phyloP scores from a whole-genome alignment of 2,329 filamentous ascomycete species.

The Epichloe scottii region DNA sequence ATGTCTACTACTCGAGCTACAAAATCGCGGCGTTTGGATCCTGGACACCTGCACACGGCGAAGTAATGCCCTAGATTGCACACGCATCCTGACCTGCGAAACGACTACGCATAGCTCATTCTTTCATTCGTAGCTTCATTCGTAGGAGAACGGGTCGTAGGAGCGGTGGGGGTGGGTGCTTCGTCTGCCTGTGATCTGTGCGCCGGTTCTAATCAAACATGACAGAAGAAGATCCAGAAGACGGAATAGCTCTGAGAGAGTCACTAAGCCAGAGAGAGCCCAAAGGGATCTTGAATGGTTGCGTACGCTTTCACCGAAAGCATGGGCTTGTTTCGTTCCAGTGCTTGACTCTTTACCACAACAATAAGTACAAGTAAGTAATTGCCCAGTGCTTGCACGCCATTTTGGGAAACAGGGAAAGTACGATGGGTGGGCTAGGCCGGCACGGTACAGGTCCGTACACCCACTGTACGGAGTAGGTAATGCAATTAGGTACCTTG shows the following conservation, averaged over 20 bases:
- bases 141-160: background rate
- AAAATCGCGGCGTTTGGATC: background rate
- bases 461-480: too few species aligned
- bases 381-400: background rate
- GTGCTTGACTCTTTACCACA: background rate
- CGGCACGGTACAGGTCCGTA: too few species aligned
- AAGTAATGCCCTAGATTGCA: background rate
- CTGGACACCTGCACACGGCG: background rate
- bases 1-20: background rate
- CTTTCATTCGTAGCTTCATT: background rate
- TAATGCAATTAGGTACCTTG: too few species aligned
- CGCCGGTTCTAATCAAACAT: background rate
- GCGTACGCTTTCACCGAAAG: background rate
- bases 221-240: background rate
- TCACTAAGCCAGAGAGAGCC: background rate
- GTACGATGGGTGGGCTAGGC: too few species aligned
- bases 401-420: background rate
- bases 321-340: background rate
- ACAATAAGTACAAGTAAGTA: too few species aligned
- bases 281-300: background rate
- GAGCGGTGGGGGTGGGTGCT: background rate
- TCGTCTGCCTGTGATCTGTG: background rate
- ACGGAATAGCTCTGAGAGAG: background rate
- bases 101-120: slow-evolving; percentile 1
- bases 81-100: background rate